Evolutionary conservation across 2,329 filamentous ascomycete species (phyloP), one percentile per base, ranked within the genome.

Genomic region (Diplodia sapinea): DNA sequence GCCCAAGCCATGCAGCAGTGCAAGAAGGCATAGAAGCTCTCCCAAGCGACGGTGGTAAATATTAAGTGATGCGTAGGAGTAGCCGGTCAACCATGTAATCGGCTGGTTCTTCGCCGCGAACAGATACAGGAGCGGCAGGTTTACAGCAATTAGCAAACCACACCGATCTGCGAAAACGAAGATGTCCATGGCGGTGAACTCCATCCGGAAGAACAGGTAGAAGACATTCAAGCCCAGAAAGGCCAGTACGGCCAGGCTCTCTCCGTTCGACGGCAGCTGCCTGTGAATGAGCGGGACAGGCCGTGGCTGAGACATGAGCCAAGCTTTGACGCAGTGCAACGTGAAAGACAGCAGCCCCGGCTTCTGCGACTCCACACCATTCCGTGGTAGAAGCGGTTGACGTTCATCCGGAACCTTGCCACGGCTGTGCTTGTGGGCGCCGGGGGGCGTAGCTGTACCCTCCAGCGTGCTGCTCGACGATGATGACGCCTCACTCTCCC

Each of bases 41-140:
- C 88, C 88, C 1, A 89, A 80, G 4, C 88, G 82, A 43, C 88
- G 85, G 73, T 91, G 88, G 66, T 90, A 84, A 55, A 90, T 85
- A 73, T 90, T 89, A 51, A 90, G 79, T 5, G 85, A 83, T 75
- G 90, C 88, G 72, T 91, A 91, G 0, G 87, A 89, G 70, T 85
- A 84, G 4, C 88, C 87, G 0, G 88, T 89, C 20, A 91, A 78
- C 1, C 82, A 71, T 68, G 85, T 85, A 40, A 90, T 73, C 0
- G 88, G 88, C 70, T 89, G 88, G 68, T 88, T 90, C 75, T 91
- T 91, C 38, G 89, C 88, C 1, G 86, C 84, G 3, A 91, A 80
- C 4, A 90, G 79, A 74, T 91, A 90, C 3, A 90, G 79, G 49
- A 85, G 75, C 3, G 84, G 83, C 1, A 86, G 75, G 67, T 85